A percentile compares a stretch with the other conserved stretches of the same genome.
Evolutionary conservation across 257 asterid species (phyloP).

Genomic region (Vinca minor): DNA sequence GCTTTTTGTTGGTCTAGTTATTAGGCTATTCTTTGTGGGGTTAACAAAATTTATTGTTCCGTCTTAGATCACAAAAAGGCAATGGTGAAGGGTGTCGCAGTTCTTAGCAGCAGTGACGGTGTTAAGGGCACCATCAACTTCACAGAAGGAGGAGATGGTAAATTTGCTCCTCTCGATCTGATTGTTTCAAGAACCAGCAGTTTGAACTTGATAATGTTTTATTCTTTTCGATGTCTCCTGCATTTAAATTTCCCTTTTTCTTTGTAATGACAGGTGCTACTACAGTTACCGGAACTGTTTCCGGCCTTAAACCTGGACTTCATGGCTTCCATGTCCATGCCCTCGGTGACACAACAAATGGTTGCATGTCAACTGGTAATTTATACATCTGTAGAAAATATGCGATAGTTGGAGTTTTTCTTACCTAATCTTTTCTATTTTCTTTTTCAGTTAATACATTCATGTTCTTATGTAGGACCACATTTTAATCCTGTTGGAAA

Average conservation of each 20-base stretch:
- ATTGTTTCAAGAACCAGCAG: background rate
- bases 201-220: background rate
- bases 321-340: slow-evolving; percentile 99
- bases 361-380: slow-evolving; percentile 95
- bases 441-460: background rate
- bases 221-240: background rate
- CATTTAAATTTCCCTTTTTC: slow-evolving; percentile 2
- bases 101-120: slow-evolving; percentile 86
- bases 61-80: slow-evolving; percentile 53
- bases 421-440: background rate
- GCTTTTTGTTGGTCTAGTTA: too few species aligned
- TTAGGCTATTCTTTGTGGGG: too few species aligned
- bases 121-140: slow-evolving; percentile 71
- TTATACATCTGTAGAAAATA: background rate
- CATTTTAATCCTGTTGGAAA: slow-evolving; percentile 83
- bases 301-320: slow-evolving; percentile 83
- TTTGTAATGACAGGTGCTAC: slow-evolving; percentile 50
- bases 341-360: slow-evolving; percentile 99
- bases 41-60: background rate
- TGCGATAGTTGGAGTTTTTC: background rate
- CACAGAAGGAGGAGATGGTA: slow-evolving; percentile 87
- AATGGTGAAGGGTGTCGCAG: slow-evolving; percentile 94
- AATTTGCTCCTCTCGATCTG: slow-evolving; percentile 3
- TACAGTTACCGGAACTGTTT: slow-evolving; percentile 59
- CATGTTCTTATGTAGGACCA: slow-evolving; percentile 59